A percentile compares a stretch with the other conserved stretches of the same genome.
Evolutionary conservation across 345 rosid genomes (phyloP).

Genomic region (Carallia pectinifolia): DNA sequence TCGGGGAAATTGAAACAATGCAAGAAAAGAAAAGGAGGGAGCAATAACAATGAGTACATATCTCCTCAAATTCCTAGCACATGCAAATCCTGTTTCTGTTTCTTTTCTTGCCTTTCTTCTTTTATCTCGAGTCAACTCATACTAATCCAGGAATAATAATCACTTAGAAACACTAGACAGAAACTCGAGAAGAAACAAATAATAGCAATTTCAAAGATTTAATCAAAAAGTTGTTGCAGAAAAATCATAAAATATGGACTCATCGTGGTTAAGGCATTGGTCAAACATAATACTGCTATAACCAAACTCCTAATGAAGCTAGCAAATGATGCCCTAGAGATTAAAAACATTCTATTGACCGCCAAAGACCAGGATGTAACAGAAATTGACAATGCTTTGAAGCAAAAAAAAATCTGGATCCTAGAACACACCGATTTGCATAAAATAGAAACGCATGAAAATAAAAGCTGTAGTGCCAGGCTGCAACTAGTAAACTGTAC

Average conservation of each 20-base stretch:
- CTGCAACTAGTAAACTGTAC: slow-evolving; percentile 32
- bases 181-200: too few relatives aligned
- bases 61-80: background rate
- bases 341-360: background rate
- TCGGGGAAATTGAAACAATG: slow-evolving; percentile 5
- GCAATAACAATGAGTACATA: background rate
- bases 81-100: too few relatives aligned
- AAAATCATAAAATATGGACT: background rate
- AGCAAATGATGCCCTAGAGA: background rate
- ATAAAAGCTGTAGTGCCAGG: background rate
- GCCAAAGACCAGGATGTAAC: background rate
- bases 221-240: background rate
- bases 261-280: background rate
- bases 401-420: slow-evolving; percentile 1
- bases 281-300: background rate
- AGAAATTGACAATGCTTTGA: background rate
- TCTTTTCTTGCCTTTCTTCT: too few relatives aligned
- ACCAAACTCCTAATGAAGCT: background rate
- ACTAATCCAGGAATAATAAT: too few relatives aligned
- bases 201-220: background rate
- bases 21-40: slow-evolving; percentile 2
- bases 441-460: slow-evolving; percentile 1
- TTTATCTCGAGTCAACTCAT: too few relatives aligned
- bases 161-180: too few relatives aligned
- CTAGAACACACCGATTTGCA: background rate